Percentiles rank a stretch among this genome's conserved stretches.
These are phyloP conservation scores for Pulveroboletus sp. DNA, from an alignment of 768 basidiomycete species.

Conservation along the genomic window DNA sequence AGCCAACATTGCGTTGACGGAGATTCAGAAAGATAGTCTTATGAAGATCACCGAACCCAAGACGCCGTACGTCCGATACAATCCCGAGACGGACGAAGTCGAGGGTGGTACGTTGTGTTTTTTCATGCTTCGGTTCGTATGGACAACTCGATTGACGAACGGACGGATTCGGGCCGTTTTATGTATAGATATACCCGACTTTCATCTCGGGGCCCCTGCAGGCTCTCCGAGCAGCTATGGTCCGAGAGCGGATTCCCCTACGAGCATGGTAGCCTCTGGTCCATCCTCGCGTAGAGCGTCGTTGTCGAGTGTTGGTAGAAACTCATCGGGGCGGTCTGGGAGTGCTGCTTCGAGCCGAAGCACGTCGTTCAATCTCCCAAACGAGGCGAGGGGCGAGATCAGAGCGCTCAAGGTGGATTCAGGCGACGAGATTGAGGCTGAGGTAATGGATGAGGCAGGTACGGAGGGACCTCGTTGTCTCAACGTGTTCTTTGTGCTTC, in stretches of 20 bases:
- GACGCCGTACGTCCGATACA: constrained; percentile 92
- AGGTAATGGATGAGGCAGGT: constrained; percentile 91
- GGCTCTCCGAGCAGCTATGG: constrained; percentile 37
- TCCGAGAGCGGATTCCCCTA: constrained; percentile 49
- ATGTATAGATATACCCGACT: constrained; percentile 73
- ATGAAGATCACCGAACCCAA: constrained; percentile 99
- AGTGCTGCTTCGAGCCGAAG: constrained; percentile 68
- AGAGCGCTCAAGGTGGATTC: constrained; percentile 38
- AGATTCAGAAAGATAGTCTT: constrained; percentile 89
- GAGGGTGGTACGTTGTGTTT: constrained; percentile 64
- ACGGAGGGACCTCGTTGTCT: constrained; percentile 15
- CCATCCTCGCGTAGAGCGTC: constrained; percentile 74
- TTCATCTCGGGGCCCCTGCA: constrained; percentile 48
- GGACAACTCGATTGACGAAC: neutral
- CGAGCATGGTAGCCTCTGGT: constrained; percentile 56
- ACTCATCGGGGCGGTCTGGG: constrained; percentile 53
- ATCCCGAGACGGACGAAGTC: constrained; percentile 77
- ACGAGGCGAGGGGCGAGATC: constrained; percentile 59
- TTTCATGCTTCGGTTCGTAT: neutral
- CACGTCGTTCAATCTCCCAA: constrained; percentile 79
- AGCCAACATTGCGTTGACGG: constrained; percentile 85
- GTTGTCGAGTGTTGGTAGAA: constrained; percentile 58
- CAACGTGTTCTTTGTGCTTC: neutral
- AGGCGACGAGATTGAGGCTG: constrained; percentile 59
- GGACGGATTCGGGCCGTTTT: neutral